Conservation (phyloP, 257 asterid genomes). For the Leonotis leonurus region DNA sequence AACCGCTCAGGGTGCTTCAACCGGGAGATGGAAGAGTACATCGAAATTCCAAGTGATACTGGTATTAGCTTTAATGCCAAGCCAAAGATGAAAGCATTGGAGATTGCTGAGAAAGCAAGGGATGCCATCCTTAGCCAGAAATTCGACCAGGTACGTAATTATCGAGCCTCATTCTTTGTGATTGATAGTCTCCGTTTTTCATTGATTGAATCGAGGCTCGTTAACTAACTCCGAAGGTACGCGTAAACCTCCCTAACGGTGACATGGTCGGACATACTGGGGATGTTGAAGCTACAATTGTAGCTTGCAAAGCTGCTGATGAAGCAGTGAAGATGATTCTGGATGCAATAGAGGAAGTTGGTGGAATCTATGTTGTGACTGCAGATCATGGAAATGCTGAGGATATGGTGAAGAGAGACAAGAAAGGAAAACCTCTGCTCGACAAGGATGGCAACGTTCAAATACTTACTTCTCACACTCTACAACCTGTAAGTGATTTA, state of each 20-base stretch:
- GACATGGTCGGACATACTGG: constrained; percentile 99
- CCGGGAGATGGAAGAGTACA: constrained; percentile 71
- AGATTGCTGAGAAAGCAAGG: constrained; percentile 90
- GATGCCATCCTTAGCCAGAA: constrained; percentile 83
- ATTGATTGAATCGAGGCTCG: not conserved
- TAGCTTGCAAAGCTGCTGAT: constrained; percentile 94
- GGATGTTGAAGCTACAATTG: constrained; percentile 82
- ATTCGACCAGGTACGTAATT: constrained; percentile 97
- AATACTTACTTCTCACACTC: constrained; percentile 88
- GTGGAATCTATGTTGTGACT: constrained; percentile 89
- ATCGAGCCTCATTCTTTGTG: constrained; percentile 3
- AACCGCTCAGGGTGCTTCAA: constrained; percentile 90
- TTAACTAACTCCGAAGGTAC: no score
- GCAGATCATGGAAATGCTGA: constrained; percentile 99
- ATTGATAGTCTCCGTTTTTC: not conserved
- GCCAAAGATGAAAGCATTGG: constrained; percentile 95
- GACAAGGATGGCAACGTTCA: constrained; percentile 87
- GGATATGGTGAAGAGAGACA: constrained; percentile 97
- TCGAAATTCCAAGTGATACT: constrained; percentile 82
- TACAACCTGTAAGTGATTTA: constrained; percentile 64
- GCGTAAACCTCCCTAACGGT: constrained; percentile 81
- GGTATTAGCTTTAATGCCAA: constrained; percentile 86
- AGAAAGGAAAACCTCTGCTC: constrained; percentile 85
- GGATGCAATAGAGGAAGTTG: constrained; percentile 89
- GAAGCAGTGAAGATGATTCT: constrained; percentile 89